Conservation (phyloP, 164 flowering plant species). For the Magnolia sinica region DNA sequence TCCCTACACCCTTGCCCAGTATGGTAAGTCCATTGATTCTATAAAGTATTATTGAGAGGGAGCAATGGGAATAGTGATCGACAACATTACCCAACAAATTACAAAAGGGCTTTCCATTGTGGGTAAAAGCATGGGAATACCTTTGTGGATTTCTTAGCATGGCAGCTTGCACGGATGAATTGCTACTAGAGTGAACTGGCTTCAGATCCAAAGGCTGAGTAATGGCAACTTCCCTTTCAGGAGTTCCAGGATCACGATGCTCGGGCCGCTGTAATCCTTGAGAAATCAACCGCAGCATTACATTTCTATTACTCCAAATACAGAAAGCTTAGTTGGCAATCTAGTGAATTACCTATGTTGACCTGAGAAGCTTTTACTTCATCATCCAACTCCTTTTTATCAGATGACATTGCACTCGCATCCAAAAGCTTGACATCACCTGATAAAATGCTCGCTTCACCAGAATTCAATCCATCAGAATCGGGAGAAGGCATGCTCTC, state of each 20-base stretch:
- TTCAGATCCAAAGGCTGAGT: constrained; percentile 19
- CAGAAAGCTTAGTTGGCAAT: background rate
- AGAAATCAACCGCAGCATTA: constrained; percentile 27
- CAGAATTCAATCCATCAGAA: constrained; percentile 4
- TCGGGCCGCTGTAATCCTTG: constrained; percentile 54
- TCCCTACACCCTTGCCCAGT: no score
- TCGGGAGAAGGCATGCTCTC: constrained; percentile 11
- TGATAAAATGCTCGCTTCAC: background rate
- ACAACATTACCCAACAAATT: background rate
- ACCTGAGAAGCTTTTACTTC: constrained; percentile 10
- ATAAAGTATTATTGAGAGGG: no score
- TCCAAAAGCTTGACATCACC: background rate
- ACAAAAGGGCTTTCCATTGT: background rate
- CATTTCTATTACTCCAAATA: constrained; percentile 3
- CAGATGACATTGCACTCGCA: background rate
- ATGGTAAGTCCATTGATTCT: no score
- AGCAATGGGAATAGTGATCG: no score
- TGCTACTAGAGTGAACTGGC: constrained; percentile 14
- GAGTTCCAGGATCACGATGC: constrained; percentile 15
- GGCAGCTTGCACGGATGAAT: constrained; percentile 27
- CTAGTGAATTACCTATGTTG: constrained; percentile 33
- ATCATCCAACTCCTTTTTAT: background rate
- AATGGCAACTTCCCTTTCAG: constrained; percentile 17
- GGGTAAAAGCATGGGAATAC: constrained; percentile 21
- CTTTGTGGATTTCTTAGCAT: constrained; percentile 52